Evolutionary conservation across 163 green algal species (phyloP).

Genomic region (Chloroidium sp.): DNA sequence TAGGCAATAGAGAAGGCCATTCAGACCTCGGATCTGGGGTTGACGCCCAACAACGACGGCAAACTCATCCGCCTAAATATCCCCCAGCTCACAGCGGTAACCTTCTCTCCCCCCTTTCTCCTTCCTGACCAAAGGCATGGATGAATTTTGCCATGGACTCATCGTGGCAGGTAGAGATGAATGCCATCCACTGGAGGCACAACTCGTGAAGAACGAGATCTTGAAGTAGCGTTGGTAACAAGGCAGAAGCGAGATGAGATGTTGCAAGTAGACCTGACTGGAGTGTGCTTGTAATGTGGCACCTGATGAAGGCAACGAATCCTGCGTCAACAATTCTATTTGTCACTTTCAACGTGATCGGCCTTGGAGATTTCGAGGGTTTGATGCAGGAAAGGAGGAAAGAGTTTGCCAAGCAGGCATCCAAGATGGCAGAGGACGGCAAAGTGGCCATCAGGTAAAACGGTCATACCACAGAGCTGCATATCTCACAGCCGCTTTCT

Average conservation of each 20-base stretch:
- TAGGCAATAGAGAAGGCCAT: constrained; percentile 83
- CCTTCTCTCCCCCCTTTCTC: not conserved
- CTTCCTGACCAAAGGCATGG: not conserved
- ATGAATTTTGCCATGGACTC: not conserved
- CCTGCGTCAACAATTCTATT: no score
- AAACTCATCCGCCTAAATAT: constrained; percentile 87
- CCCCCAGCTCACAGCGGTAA: constrained; percentile 79
- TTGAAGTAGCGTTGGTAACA: no score
- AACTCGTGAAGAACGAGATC: no score
- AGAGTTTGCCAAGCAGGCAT: constrained; percentile 71
- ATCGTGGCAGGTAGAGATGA: not conserved
- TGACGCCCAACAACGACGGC: constrained; percentile 94
- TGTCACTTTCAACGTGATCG: no score
- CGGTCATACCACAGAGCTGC: not conserved
- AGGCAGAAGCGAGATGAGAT: no score
- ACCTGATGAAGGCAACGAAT: no score
- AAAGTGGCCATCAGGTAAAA: constrained; percentile 70
- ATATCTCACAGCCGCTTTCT: not conserved
- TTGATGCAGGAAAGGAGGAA: constrained; percentile 67
- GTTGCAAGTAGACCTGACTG: no score
- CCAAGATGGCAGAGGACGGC: constrained; percentile 81
- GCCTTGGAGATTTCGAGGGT: not conserved
- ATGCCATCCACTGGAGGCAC: not conserved
- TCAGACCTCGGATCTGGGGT: constrained; percentile 74
- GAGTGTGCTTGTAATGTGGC: no score